Evolutionary conservation across 2,329 filamentous ascomycete species (phyloP), one percentile per base, ranked within the genome.

Genomic region (Talaromyces sp.): DNA sequence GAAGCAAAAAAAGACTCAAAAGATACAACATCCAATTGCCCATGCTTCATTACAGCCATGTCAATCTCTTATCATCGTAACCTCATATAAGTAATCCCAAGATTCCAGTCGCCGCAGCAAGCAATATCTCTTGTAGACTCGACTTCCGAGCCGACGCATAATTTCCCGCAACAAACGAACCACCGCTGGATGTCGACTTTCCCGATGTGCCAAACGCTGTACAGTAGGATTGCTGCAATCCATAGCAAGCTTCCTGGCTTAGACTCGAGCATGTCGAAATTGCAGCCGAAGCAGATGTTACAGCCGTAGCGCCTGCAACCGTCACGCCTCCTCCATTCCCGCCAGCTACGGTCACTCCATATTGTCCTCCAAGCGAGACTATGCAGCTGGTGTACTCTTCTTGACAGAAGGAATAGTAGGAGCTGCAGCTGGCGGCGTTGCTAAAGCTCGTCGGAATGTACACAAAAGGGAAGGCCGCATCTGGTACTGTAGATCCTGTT

Each of bases 401-500:
- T 70, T 84, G 79, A 66, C 84, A 86, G 64, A 76, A 76, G 39
- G 81, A 82, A 74, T 84, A 86, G 73, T 84, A 84, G 57, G 81
- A 81, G 33, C 83, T 82, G 73, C 84, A 87, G 45, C 79, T 77
- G 60, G 77, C 79, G 66, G 82, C 79, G 66, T 85, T 81, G 35
- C 76, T 72, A 71, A 86, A 86, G 65, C 80, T 80, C 2, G 84
- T 86, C 16, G 84, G 81, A 60, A 86, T 82, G 69, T 78, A 79
- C 60, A 83, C 72, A 68, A 85, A 86, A 19, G 84, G 83, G 67
- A 81, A 86, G 66, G 76, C 81, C 13, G 78, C 77, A 66, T 83
- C 84, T 31, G 79, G 72, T 19, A 85, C 76, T n/a, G 80, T 84
- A 19, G 75, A 76, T 5, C 83, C 84, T 24, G 80, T 73, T 22